Evolutionary conservation across 257 asterid species (phyloP).

Genomic region (Scutellaria galericulata): DNA sequence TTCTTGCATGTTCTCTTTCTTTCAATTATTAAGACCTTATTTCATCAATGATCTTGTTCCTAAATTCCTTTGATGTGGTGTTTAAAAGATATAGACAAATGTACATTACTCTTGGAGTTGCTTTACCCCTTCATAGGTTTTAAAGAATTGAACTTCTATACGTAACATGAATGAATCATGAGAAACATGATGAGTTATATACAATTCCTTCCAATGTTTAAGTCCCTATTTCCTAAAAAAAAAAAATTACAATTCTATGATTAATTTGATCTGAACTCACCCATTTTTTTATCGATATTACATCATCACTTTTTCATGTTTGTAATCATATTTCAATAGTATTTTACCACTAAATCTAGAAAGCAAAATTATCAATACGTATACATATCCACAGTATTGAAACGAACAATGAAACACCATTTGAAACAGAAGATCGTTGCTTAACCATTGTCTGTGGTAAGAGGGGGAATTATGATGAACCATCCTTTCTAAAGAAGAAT

Average conservation of each 20-base stretch:
- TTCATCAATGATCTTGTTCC: neutral
- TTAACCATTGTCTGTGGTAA: neutral
- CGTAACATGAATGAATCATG: neutral
- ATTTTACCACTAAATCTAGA: too few species aligned
- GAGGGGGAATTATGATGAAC: neutral
- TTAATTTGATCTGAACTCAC: too few species aligned
- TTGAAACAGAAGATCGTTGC: neutral
- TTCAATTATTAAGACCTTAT: constrained; percentile 34
- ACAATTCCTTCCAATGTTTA: too few species aligned
- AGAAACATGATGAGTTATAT: too few species aligned
- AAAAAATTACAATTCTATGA: too few species aligned
- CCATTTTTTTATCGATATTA: too few species aligned
- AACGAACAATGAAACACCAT: neutral
- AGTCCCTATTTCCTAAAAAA: too few species aligned
- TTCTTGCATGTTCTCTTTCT: constrained; percentile 37
- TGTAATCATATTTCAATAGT: too few species aligned
- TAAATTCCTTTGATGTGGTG: constrained; percentile 11
- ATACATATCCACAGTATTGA: neutral
- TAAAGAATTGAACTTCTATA: neutral
- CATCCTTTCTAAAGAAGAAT: constrained; percentile 7
- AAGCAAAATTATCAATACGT: neutral
- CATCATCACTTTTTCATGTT: too few species aligned
- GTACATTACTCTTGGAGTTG: neutral
- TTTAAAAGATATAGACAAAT: neutral
- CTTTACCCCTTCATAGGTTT: neutral